These are phyloP conservation scores for Saccharomycopsis vini DNA, from an alignment of 805 yeast genomes.

Conservation along the genomic window DNA sequence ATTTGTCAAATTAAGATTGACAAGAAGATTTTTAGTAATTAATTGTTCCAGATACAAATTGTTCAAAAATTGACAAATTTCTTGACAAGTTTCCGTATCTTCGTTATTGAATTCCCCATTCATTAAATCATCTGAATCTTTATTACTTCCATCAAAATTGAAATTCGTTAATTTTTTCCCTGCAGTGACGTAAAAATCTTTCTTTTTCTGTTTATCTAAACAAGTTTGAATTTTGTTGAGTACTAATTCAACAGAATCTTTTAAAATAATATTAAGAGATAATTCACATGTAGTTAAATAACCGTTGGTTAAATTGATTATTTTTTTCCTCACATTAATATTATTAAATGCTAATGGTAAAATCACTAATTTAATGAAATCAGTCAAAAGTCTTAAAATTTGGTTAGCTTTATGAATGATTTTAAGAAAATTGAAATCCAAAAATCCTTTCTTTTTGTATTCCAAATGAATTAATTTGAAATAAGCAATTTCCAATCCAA, in stretches of 20 bases:
- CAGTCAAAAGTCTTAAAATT: constrained; percentile 55
- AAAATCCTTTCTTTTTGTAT: constrained; percentile 22
- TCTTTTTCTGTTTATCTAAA: constrained; percentile 60
- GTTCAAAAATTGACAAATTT: constrained; percentile 44
- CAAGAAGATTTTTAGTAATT: constrained; percentile 8
- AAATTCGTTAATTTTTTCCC: constrained; percentile 20
- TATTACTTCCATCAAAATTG: not conserved
- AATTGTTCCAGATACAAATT: constrained; percentile 27
- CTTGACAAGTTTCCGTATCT: constrained; percentile 65
- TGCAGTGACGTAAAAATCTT: constrained; percentile 45
- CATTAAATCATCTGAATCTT: constrained; percentile 6
- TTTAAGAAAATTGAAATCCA: constrained; percentile 40
- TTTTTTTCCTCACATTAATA: constrained; percentile 47
- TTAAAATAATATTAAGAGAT: constrained; percentile 54
- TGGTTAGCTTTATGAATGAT: constrained; percentile 48
- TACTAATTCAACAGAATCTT: constrained; percentile 47
- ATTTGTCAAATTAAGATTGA: constrained; percentile 35
- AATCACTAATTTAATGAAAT: constrained; percentile 64
- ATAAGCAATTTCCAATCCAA: constrained; percentile 65
- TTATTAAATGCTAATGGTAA: constrained; percentile 62
- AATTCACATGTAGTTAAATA: constrained; percentile 54
- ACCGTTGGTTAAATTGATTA: constrained; percentile 53
- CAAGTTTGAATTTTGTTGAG: constrained; percentile 41
- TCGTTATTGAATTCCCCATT: constrained; percentile 32
- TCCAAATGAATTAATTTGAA: constrained; percentile 34